Conservation (phyloP, 1,284 basidiomycete genomes). For the Uromyces viciae-fabae region DNA sequence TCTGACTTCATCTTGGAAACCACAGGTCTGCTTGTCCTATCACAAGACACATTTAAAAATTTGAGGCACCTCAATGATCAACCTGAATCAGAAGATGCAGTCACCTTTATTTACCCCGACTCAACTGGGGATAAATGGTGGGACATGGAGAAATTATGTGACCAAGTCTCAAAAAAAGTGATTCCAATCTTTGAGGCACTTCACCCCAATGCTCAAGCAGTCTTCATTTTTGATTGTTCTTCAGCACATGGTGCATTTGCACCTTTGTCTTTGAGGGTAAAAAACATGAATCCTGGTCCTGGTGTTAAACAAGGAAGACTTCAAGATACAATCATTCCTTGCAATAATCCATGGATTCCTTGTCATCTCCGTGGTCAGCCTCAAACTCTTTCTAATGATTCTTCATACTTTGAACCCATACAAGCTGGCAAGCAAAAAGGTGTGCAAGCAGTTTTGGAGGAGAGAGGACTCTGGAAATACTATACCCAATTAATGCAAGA, state of each 20-base stretch:
- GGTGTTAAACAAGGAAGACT: too few species aligned
- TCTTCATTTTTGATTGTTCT: neutral
- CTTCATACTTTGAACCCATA: neutral
- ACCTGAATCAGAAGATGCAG: too few species aligned
- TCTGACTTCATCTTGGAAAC: neutral
- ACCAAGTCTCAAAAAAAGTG: neutral
- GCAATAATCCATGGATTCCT: neutral
- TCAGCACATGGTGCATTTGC: neutral
- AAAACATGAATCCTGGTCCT: neutral
- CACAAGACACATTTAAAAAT: too few species aligned
- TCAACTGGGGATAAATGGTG: conserved; percentile 3
- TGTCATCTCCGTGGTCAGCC: neutral
- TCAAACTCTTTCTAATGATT: neutral
- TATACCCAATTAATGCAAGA: neutral
- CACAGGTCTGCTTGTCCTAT: too few species aligned
- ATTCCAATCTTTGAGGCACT: neutral
- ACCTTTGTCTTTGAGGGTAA: neutral
- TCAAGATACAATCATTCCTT: neutral
- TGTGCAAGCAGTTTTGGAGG: neutral
- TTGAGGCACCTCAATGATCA: too few species aligned
- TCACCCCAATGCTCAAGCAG: neutral
- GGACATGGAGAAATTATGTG: neutral
- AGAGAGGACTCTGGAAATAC: neutral
- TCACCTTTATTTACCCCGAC: too few species aligned
- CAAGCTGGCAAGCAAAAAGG: neutral